Conservation (phyloP, 257 asterid species). For the Penstemon davidsonii region DNA sequence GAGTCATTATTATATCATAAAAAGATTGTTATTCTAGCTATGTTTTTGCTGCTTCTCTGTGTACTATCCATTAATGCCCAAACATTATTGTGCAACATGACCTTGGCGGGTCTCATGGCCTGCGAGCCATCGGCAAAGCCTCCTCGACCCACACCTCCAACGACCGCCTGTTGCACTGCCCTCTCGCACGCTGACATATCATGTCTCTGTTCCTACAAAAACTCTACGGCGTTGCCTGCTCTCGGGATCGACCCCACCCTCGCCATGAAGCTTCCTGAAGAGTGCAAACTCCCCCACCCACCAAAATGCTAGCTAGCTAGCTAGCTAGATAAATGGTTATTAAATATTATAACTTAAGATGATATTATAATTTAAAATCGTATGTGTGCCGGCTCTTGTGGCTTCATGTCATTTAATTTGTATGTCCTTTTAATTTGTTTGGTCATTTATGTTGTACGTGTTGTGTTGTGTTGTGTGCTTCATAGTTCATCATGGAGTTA, state of each 20-base stretch:
- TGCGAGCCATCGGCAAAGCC: conserved; percentile 52
- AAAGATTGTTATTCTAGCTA: conserved; percentile 13
- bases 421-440: too few relatives aligned
- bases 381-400: too few relatives aligned
- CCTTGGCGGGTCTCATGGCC: conserved; percentile 42
- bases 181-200: conserved; percentile 47
- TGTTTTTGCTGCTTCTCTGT: conserved; percentile 17
- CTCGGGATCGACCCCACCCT: conserved; percentile 57
- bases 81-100: conserved; percentile 43
- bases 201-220: conserved; percentile 60
- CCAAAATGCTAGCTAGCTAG: conserved; percentile 39
- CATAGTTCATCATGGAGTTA: too few relatives aligned
- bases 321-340: conserved; percentile 18
- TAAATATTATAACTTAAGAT: background rate
- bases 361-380: background rate
- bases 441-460: too few relatives aligned
- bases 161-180: conserved; percentile 57
- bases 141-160: conserved; percentile 46
- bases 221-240: conserved; percentile 45
- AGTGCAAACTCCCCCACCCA: conserved; percentile 49
- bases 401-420: too few relatives aligned
- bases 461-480: too few relatives aligned
- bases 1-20: conserved; percentile 14
- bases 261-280: conserved; percentile 53
- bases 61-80: conserved; percentile 29